Base-by-base conservation (phyloP, 768 basidiomycete genomes). In the Termitomyces sp. region DNA sequence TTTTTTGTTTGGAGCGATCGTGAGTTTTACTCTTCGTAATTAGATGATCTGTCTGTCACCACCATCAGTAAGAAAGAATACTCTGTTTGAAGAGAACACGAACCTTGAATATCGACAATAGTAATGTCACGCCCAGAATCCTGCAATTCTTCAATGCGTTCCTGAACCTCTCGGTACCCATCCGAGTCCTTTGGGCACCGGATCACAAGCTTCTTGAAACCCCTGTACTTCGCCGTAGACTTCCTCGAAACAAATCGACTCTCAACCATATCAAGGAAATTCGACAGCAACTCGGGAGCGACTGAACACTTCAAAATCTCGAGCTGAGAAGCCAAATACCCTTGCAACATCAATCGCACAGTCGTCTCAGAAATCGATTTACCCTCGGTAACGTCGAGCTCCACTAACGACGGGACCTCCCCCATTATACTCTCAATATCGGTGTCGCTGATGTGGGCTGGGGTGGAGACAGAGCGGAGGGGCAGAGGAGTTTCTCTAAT, bases 191-290 rank as follows among this genome's bases (percentile, higher is more conserved):
- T 52, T 10, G 43, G n/a, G 10, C 57, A 62, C 17, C 54, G 48
- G 29, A 62, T 40, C 9, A 59, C 60, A 3, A 55, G 38, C 17
- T 35, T 52, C 32, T 47, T 58, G 34, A 62, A 52, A 4, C 60
- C 60, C 42, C 49, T 52, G 29, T 62, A 62, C 38, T 4, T 25
- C 27, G 50, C 48, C n/a, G 47, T 40, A 3, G 40, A 47, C 51
- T 45, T 62, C 17, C 32, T 31, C 8, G 54, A 19, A 23, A 59
- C 58, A 41, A 53, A 59, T 3, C 61, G 53, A 19, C 61, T 50
- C 31, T 62, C 61, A 23, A 62, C 44, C 61, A 62, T 62, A 49
- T 62, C 61, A 14, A 62, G 49, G 37, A 62, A 62, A 27, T 35
- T 37, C 9, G 54, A 48, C 25, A 62, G 27, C 41, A 56, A 19